These are phyloP conservation scores for Phytophthora chlamydospora DNA, from an alignment of 352 stramenopile species.

Conservation along the genomic window DNA sequence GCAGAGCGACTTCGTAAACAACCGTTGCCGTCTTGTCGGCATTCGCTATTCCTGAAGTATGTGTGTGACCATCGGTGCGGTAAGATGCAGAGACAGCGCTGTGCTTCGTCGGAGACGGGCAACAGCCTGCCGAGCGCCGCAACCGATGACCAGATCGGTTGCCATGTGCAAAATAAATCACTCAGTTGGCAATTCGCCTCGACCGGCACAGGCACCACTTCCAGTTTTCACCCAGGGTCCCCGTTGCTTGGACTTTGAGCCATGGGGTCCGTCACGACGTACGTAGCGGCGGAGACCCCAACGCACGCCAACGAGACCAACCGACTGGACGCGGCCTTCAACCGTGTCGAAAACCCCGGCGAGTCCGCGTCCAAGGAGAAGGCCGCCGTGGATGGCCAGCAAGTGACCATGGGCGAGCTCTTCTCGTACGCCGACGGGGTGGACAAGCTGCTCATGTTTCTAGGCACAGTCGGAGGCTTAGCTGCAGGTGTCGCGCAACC, in stretches of 20 bases:
- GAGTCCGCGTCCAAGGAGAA: slow-evolving; percentile 21
- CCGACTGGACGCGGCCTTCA: slow-evolving; percentile 33
- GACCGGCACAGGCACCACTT: slow-evolving; percentile 2
- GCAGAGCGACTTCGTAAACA: too few relatives aligned
- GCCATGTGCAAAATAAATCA: slow-evolving; percentile 12
- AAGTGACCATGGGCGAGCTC: slow-evolving; percentile 53
- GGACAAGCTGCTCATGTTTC: slow-evolving; percentile 63
- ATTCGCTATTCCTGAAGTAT: slow-evolving; percentile 16
- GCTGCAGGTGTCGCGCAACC: slow-evolving; percentile 56
- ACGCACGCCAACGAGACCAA: slow-evolving; percentile 25
- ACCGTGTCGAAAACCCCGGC: slow-evolving; percentile 26
- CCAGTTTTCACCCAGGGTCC: too few relatives aligned
- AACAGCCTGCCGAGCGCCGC: slow-evolving; percentile 13
- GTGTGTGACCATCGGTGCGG: slow-evolving; percentile 21
- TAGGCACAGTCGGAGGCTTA: slow-evolving; percentile 52
- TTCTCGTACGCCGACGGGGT: slow-evolving; percentile 62
- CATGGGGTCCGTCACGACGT: slow-evolving; percentile 30
- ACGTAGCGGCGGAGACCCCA: slow-evolving; percentile 26
- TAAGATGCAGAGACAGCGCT: slow-evolving; percentile 22
- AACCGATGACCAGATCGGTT: slow-evolving; percentile 7
- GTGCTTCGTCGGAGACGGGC: not conserved
- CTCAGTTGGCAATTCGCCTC: slow-evolving; percentile 23
- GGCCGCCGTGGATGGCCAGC: slow-evolving; percentile 26
- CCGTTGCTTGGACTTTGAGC: not conserved
- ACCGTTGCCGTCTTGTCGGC: not conserved